Evolutionary conservation across 345 rosid species (phyloP), one percentile per base, ranked within the genome.

Genomic region (Pugionium cornutum): DNA sequence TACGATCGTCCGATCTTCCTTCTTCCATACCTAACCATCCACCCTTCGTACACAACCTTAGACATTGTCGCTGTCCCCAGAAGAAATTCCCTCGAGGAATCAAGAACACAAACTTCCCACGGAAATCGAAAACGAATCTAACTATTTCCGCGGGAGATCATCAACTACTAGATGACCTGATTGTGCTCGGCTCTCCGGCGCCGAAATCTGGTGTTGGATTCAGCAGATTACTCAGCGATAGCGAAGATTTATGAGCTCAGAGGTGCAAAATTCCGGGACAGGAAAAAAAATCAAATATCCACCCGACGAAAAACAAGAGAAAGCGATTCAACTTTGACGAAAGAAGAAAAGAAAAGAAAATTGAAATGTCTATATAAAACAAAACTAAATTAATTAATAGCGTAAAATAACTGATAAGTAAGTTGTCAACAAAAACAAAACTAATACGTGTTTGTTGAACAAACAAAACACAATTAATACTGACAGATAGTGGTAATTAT

Each of bases 1-100:
- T 78, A 92, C 51, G 97, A 89, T 76, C 97, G 78, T 18, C 96
- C 99, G 82, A 92, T 92, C 86, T 84, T 92, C 76, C 96, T 85
- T 71, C 99, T 79, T 50, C 99, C 99, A 66, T 89, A 95, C 81
- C 99, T 80, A 72, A 95, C 97, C 99, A 91, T 95, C 99, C 99
- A 95, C 31, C 99, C 99, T 83, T 95, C 97, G 58, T 91, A 95
- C 41, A 91, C 87, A 30, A 87, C 94, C 79, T 91, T 95, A 32
- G 97, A 82, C 91, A 83, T 87, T 64, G 6, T 55, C 37, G 4
- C 48, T 33, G 4, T 30, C 28, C 53, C 39, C 49, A 9, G 51
- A 59, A 43, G 3, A 11, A 32, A 52, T 10, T 64, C 45, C 7
- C 7, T 40, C 31, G 7, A 32, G 42, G 67, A 52, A 33, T 30